Percentiles rank a stretch among this genome's conserved stretches.
Conservation (phyloP, 768 basidiomycete genomes). For the Exidia glandulosa region DNA sequence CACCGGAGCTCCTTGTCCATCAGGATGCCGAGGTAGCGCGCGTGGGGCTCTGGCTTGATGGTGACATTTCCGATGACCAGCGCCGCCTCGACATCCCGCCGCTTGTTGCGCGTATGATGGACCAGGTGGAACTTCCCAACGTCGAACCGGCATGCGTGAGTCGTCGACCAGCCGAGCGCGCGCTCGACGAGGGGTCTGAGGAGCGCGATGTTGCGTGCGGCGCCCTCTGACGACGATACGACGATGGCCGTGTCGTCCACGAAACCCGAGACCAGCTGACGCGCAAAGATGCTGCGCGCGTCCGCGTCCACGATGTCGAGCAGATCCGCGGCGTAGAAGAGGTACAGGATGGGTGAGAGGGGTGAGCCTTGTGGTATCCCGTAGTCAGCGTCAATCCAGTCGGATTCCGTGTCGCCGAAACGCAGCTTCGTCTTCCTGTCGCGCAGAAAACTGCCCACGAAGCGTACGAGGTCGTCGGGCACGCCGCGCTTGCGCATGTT, state of each 20-base stretch:
- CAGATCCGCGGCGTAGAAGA: slow-evolving; percentile 13
- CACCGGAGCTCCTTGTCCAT: slow-evolving; percentile 3
- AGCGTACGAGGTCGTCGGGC: not conserved
- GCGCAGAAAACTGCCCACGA: not conserved
- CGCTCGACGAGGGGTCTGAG: too few relatives aligned
- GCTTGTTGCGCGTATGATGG: too few relatives aligned
- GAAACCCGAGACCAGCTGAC: slow-evolving; percentile 4
- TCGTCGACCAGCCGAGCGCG: too few relatives aligned
- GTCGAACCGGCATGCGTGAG: too few relatives aligned
- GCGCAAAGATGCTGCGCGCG: not conserved
- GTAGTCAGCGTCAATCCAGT: not conserved
- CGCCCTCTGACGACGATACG: too few relatives aligned
- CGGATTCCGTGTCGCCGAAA: slow-evolving; percentile 5
- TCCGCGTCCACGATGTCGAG: slow-evolving; percentile 4
- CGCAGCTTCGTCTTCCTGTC: not conserved
- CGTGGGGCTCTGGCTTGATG: not conserved
- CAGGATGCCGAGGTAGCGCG: not conserved
- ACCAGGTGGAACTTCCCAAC: too few relatives aligned
- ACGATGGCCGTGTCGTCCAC: slow-evolving; percentile 11
- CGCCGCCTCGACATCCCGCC: not conserved
- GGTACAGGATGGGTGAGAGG: slow-evolving; percentile 12
- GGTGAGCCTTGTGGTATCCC: slow-evolving; percentile 16
- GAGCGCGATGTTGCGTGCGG: too few relatives aligned
- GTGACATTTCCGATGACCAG: not conserved
- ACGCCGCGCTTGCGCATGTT: slow-evolving; percentile 6